A percentile compares a stretch with the other conserved stretches of the same genome.
phyloP scores from a whole-genome alignment of 805 yeast genomes.

The Saccharomycopsis fermentans region DNA sequence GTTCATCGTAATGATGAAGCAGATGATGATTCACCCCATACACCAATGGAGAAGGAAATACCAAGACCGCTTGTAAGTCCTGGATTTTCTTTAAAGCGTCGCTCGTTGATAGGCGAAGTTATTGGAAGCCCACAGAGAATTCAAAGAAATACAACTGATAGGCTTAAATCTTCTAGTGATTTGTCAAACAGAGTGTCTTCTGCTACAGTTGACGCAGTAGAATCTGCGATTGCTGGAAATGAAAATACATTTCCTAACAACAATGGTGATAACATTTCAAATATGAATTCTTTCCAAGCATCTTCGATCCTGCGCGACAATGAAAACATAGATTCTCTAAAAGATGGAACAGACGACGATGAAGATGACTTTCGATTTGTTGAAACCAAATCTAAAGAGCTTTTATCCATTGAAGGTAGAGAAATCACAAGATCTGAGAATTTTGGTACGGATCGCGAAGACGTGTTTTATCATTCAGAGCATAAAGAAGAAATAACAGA shows the following conservation, averaged over 20 bases:
- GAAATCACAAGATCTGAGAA: not conserved
- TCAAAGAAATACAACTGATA: conserved; percentile 5
- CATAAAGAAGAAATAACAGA: not conserved
- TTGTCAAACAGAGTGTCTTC: not conserved
- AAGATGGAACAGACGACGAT: not conserved
- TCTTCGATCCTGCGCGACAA: not conserved
- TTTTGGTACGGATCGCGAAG: not conserved
- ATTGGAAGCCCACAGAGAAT: conserved; percentile 3
- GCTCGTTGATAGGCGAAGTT: conserved; percentile 17
- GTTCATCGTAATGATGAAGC: not conserved
- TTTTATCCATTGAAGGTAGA: not conserved
- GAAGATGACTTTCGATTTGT: not conserved
- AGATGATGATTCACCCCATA: conserved; percentile 14
- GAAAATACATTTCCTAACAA: not conserved
- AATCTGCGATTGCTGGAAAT: not conserved
- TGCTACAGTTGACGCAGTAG: conserved; percentile 2
- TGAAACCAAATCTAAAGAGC: not conserved
- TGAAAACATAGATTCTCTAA: not conserved
- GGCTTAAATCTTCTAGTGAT: not conserved
- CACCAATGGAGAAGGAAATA: conserved; percentile 16
- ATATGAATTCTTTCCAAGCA: not conserved
- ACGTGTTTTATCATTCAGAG: not conserved
- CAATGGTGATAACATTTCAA: not conserved
- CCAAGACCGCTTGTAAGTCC: conserved; percentile 16
- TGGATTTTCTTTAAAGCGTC: conserved; percentile 11